Percentiles rank a stretch among this genome's conserved stretches.
These are phyloP conservation scores for Lactarius sanguifluus DNA, from an alignment of 768 basidiomycete species.

Conservation along the genomic window DNA sequence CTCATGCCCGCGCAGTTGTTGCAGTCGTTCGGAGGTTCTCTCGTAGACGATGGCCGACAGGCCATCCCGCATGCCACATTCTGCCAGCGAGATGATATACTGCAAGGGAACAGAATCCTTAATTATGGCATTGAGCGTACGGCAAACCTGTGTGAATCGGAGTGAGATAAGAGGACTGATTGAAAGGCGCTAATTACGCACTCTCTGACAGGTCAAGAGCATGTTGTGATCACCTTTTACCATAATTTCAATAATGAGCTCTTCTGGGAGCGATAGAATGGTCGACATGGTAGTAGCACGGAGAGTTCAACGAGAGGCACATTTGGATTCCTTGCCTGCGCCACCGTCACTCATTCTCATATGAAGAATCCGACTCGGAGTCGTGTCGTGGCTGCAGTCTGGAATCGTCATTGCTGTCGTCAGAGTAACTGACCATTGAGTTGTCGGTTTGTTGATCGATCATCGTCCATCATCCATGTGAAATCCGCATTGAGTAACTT, in stretches of 20 bases:
- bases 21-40: conserved; percentile 14
- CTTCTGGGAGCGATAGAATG: conserved; percentile 20
- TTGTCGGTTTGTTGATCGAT: neutral
- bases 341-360: neutral
- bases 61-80: conserved; percentile 22
- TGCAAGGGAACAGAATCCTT: conserved; percentile 18
- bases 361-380: neutral
- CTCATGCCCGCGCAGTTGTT: conserved; percentile 18
- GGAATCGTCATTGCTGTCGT: neutral
- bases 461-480: neutral
- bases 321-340: neutral
- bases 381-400: conserved; percentile 1
- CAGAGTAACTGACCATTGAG: neutral
- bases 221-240: conserved; percentile 14
- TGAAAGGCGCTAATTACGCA: neutral
- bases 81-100: conserved; percentile 17
- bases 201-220: conserved; percentile 16
- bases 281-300: conserved; percentile 11
- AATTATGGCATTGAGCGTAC: conserved; percentile 15
- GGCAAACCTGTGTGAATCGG: conserved; percentile 15
- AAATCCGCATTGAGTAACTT: neutral
- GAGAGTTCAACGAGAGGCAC: neutral
- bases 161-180: neutral
- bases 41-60: neutral
- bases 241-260: conserved; percentile 22